Evolutionary conservation across 1,284 basidiomycete species (phyloP), one percentile per base, ranked within the genome.

Genomic region (Waitea zeae): DNA sequence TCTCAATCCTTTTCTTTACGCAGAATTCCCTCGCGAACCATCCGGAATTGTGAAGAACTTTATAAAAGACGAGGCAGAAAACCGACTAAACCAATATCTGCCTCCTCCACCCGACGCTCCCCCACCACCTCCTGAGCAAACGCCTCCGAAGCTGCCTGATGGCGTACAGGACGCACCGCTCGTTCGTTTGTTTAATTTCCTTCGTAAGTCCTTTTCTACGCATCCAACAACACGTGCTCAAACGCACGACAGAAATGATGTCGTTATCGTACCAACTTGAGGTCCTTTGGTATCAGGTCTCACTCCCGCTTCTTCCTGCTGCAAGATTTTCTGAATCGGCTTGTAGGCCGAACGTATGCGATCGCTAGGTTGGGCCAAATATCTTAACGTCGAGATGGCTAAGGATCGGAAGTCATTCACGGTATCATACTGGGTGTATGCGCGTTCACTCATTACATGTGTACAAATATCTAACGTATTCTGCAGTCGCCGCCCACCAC

Each of bases 241-340:
- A 17, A 31, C 14, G 11, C 31, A 30, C 22, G 29, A 15, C 44
- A 87, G 82, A 87, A 49, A 78, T 81, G 61, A 81, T 87, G 68
- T 80, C 81, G 2, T 52, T 87, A 37, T 79, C 81, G 2, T 88
- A 87, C 51, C 81, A 86, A 47, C 61, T 87, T 7, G 84, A 83
- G 51, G 80, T 86, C 42, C 49, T 88, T 30, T 76, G 74, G 61
- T 79, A 73, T 46, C 81, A 86, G 57, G 79, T 76, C 42, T 19
- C 56, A 39, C 28, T 18, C 13, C 42, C 30, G n/a, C 30, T 12
- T 28, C 15, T 11, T 3, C 11, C 24, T 7, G n/a, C 24, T 7
- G 7, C n/a, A 26, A 7, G 24, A 9, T n/a, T 26, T 7, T 26
- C 6, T 17, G 9, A 30, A 7, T 30, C 14, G 29, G 29, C 9